Conservation (phyloP, 176 grass and related monocot species). For the Alopecurus myosuroides region DNA sequence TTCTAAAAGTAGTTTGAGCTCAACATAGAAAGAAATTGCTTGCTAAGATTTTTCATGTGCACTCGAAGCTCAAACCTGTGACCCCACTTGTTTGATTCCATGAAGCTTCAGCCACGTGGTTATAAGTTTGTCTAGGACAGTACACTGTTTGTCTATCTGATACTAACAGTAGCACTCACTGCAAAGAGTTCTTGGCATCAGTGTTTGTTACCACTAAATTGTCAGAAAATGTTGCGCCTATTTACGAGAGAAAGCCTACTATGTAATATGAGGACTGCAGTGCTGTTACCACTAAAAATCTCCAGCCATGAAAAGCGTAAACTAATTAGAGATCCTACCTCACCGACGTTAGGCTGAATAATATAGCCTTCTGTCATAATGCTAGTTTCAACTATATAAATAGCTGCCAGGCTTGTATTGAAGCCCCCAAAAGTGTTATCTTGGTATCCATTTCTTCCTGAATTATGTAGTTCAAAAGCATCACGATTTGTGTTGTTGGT, state of each 20-base stretch:
- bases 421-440: neutral
- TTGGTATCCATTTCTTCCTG: neutral
- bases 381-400: neutral
- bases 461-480: neutral
- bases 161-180: neutral
- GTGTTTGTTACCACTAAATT: slow-evolving; percentile 1
- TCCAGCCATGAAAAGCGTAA: too few relatives aligned
- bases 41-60: neutral
- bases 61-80: neutral
- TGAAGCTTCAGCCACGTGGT: neutral
- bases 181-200: neutral
- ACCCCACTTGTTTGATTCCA: neutral
- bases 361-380: neutral
- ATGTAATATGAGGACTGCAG: neutral
- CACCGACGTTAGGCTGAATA: neutral
- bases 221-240: neutral
- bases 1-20: too few relatives aligned
- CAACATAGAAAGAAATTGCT: neutral
- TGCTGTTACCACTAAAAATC: neutral
- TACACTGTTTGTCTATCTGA: neutral
- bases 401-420: neutral
- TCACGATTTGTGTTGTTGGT: neutral
- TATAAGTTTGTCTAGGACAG: neutral
- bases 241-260: neutral
- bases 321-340: neutral